Evolutionary conservation across 1,284 basidiomycete species (phyloP), one percentile per base, ranked within the genome.

Genomic region (Schizophyllum commune): DNA sequence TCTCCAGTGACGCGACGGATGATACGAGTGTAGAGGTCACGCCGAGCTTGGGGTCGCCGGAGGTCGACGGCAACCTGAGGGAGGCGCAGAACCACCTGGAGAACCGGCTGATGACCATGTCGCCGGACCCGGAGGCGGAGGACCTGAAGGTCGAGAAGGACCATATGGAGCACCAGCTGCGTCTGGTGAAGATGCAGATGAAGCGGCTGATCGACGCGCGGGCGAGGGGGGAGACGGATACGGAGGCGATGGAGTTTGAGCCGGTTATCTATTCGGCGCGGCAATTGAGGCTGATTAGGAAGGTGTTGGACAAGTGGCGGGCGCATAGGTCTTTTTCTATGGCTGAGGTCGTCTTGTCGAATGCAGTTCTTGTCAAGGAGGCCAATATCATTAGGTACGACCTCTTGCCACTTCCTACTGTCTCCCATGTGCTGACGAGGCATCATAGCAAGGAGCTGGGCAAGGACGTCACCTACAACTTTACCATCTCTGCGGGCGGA

Each of bases 401-500:
- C 57, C 47, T 61, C 64, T 64, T 63, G 53, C 55, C 55, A 63
- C n/a, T 54, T 58, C 27, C 52, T 21, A 33, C 57, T 27, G 55
- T 60, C 2, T 59, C 60, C 55, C 17, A 53, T 55, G 47, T 39
- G 61, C 47, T 62, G 65, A 60, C 33, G 57, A 58, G 7, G 13
- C 63, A 62, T 64, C 59, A 62, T 69, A 96, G 93, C 74, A 89
- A 88, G 69, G 91, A 94, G 72, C 83, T 97, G 54, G 81, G 83
- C 34, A 94, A 96, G 71, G 83, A 89, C 55, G 91, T 96, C 52
- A 82, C 85, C 7, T 98, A 96, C 73, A 98, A 99, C 73, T 96
- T 97, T 70, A 88, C 89, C 3, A 85, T 97, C 56, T 85, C 92
- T 22, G 88, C 95, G 57, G 92, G 91, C 55, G 91, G 90, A 20